phyloP scores from a whole-genome alignment of 495 filamentous ascomycete species.

The Neurospora intermedia region DNA sequence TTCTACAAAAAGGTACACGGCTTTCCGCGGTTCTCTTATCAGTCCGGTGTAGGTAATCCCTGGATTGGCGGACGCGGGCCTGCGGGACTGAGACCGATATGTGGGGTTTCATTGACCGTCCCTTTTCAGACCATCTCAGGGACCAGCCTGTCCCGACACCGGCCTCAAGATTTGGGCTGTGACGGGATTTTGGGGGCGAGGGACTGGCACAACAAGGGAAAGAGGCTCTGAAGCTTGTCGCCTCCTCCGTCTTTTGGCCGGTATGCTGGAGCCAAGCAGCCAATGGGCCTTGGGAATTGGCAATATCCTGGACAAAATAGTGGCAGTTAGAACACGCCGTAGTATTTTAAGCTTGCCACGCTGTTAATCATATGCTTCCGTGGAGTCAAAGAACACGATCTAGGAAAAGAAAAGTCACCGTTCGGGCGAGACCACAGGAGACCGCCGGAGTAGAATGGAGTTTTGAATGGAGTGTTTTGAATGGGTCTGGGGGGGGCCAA shows the following conservation, averaged over 20 bases:
- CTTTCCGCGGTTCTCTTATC: conserved; percentile 16
- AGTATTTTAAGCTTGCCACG: neutral
- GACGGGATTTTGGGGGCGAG: neutral
- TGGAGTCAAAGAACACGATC: neutral
- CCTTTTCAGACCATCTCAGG: conserved; percentile 10
- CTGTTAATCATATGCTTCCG: neutral
- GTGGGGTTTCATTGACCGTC: conserved; percentile 2
- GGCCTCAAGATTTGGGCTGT: conserved; percentile 6
- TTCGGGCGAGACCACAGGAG: neutral
- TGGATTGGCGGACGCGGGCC: neutral
- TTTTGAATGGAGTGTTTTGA: neutral
- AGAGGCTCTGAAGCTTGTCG: neutral
- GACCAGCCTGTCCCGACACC: conserved; percentile 13
- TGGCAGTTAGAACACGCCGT: no score
- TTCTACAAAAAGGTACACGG: neutral
- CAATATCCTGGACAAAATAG: neutral
- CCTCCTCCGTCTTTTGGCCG: neutral
- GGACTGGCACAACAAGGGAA: neutral
- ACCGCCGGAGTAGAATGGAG: neutral
- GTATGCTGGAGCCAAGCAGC: neutral
- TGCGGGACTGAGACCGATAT: conserved; percentile 2
- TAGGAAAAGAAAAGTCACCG: neutral
- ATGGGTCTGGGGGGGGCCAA: neutral
- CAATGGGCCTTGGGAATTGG: neutral
- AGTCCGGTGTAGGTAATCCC: conserved; percentile 23